phyloP scores from a whole-genome alignment of 2,329 filamentous ascomycete genomes.

The Tolypocladium sp. region DNA sequence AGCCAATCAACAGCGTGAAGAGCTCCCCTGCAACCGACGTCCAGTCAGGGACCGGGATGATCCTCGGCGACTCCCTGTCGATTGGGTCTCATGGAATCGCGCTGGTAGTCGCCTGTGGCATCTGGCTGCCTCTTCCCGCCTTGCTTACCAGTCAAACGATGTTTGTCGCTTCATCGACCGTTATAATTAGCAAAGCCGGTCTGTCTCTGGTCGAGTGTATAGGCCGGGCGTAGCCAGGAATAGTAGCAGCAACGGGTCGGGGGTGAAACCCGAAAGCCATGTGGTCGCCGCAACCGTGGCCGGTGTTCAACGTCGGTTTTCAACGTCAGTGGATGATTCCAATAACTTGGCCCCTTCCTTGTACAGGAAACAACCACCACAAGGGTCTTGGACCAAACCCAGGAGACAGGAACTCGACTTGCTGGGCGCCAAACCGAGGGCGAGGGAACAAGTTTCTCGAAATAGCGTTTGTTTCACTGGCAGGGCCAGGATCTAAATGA shows the following conservation, averaged over 20 bases:
- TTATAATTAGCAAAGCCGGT: neutral
- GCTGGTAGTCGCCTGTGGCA: neutral
- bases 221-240: neutral
- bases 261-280: neutral
- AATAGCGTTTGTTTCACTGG: neutral
- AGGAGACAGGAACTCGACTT: neutral
- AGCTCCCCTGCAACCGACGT: conserved; percentile 17
- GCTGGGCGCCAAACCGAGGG: neutral
- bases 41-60: conserved; percentile 3
- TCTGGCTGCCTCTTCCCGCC: neutral
- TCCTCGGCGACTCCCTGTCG: conserved; percentile 1
- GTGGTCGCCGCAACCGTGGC: neutral
- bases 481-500: neutral
- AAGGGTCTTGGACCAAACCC: neutral
- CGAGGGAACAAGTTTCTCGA: neutral
- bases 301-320: neutral
- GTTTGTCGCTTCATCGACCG: neutral
- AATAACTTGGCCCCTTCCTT: no score
- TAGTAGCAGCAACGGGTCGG: neutral
- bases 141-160: neutral
- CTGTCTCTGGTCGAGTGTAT: neutral
- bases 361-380: neutral
- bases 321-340: neutral
- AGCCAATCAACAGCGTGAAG: conserved; percentile 23
- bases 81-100: conserved; percentile 12